Percentiles rank a stretch among this genome's conserved stretches.
phyloP scores from a whole-genome alignment of 2,329 filamentous ascomycete genomes.

The Calonectria pseudoreteaudii region DNA sequence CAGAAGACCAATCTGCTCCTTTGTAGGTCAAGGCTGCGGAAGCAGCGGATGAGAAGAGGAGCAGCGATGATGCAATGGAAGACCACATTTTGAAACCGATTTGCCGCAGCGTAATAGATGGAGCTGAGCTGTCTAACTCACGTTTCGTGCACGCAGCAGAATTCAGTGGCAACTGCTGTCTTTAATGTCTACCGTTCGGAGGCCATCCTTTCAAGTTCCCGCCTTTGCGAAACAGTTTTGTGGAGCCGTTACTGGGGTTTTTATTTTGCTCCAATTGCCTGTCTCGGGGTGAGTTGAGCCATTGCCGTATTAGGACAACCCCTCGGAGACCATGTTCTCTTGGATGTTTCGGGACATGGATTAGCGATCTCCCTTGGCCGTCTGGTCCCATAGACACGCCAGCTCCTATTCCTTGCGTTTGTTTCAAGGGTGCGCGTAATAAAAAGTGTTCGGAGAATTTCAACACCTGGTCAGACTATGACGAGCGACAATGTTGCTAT shows the following conservation, averaged over 20 bases:
- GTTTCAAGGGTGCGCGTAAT: constrained; percentile 4
- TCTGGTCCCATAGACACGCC: neutral
- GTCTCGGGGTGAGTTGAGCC: neutral
- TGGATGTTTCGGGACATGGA: constrained; percentile 3
- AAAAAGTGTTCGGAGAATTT: neutral
- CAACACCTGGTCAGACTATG: neutral
- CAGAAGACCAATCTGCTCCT: constrained; percentile 79
- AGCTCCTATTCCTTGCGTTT: neutral
- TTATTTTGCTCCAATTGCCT: constrained; percentile 24
- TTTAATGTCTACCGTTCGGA: neutral
- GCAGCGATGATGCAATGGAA: constrained; percentile 20
- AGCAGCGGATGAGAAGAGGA: constrained; percentile 34
- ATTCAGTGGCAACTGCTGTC: neutral
- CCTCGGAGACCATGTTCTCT: constrained; percentile 2
- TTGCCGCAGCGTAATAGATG: neutral
- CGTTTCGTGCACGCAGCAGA: neutral
- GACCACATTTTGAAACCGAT: constrained; percentile 29
- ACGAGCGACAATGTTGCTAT: neutral
- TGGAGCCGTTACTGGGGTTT: neutral
- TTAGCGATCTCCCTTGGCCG: neutral
- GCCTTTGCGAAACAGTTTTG: neutral
- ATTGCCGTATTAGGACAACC: neutral
- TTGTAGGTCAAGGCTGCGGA: constrained; percentile 68
- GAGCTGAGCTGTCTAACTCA: neutral
- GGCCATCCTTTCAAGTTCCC: neutral